phyloP scores from a whole-genome alignment of 192 early-diverging fungal species.

The Geranomyces variabilis region DNA sequence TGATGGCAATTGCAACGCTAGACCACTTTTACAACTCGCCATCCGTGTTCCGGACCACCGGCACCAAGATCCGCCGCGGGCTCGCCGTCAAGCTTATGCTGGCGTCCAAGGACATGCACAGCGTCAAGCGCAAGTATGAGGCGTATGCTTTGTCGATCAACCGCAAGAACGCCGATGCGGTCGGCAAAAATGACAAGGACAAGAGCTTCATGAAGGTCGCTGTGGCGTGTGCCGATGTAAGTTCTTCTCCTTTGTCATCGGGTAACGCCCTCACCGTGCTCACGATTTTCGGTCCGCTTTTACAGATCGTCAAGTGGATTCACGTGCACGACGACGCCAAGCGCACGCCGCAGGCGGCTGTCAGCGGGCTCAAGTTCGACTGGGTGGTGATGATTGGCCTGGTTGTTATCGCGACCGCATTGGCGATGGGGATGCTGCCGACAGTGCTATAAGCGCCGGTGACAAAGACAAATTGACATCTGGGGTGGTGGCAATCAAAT shows the following conservation, averaged over 20 bases:
- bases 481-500: no score
- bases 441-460: slow-evolving; percentile 2
- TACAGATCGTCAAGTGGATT: slow-evolving; percentile 27
- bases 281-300: slow-evolving; percentile 20
- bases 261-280: no score
- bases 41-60: slow-evolving; percentile 73
- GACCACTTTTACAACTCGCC: slow-evolving; percentile 85
- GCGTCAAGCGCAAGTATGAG: slow-evolving; percentile 46
- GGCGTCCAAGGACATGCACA: slow-evolving; percentile 42
- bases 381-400: slow-evolving; percentile 5
- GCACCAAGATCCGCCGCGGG: slow-evolving; percentile 82
- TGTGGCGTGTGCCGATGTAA: slow-evolving; percentile 47
- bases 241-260: background rate
- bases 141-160: slow-evolving; percentile 45
- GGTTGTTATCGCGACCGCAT: slow-evolving; percentile 7
- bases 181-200: slow-evolving; percentile 42
- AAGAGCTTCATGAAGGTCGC: slow-evolving; percentile 42
- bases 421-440: slow-evolving; percentile 26
- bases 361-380: background rate
- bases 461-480: no score
- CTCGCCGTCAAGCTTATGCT: slow-evolving; percentile 54
- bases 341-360: background rate
- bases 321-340: slow-evolving; percentile 10
- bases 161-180: slow-evolving; percentile 31
- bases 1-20: slow-evolving; percentile 95